Percentiles rank a stretch among this genome's conserved stretches.
These are phyloP conservation scores for Dothistroma pini DNA, from an alignment of 2,329 filamentous ascomycete species.

Conservation along the genomic window DNA sequence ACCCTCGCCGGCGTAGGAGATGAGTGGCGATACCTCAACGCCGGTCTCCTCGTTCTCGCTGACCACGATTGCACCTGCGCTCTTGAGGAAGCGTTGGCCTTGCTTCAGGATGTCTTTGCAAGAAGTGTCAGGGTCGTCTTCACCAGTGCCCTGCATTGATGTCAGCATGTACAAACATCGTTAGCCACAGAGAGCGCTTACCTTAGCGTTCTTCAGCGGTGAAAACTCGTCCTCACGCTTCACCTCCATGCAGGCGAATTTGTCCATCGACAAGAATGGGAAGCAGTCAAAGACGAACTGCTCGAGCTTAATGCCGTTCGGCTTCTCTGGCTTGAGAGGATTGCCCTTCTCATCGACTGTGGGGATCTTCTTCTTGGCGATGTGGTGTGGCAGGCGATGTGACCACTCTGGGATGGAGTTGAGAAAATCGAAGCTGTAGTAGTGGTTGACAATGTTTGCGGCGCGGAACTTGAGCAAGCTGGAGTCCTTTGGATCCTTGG, in stretches of 20 bases:
- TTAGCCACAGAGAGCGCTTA: neutral
- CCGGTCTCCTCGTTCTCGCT: conserved; percentile 61
- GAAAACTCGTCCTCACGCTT: conserved; percentile 97
- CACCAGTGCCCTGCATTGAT: conserved; percentile 62
- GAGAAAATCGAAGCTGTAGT: conserved; percentile 93
- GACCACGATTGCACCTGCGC: conserved; percentile 70
- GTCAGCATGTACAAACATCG: neutral
- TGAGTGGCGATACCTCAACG: conserved; percentile 85
- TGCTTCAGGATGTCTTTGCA: conserved; percentile 85
- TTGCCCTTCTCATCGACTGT: conserved; percentile 71
- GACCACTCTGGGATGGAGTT: conserved; percentile 85
- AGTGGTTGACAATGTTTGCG: conserved; percentile 99
- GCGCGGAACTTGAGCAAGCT: conserved; percentile 91
- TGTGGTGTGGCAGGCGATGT: conserved; percentile 85
- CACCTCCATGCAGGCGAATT: conserved; percentile 95
- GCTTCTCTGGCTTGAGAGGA: conserved; percentile 83
- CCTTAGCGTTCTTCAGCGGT: conserved; percentile 81
- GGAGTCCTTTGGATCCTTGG: conserved; percentile 74
- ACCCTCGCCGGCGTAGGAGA: conserved; percentile 76
- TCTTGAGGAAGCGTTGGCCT: conserved; percentile 79
- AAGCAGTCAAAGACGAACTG: conserved; percentile 99
- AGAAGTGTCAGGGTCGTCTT: conserved; percentile 94
- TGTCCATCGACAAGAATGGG: conserved; percentile 75
- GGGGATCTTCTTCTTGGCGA: conserved; percentile 98
- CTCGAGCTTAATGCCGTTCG: conserved; percentile 98